These are phyloP conservation scores for Phytophthora ohioensis DNA, from an alignment of 352 stramenopile genomes.

Conservation along the genomic window DNA sequence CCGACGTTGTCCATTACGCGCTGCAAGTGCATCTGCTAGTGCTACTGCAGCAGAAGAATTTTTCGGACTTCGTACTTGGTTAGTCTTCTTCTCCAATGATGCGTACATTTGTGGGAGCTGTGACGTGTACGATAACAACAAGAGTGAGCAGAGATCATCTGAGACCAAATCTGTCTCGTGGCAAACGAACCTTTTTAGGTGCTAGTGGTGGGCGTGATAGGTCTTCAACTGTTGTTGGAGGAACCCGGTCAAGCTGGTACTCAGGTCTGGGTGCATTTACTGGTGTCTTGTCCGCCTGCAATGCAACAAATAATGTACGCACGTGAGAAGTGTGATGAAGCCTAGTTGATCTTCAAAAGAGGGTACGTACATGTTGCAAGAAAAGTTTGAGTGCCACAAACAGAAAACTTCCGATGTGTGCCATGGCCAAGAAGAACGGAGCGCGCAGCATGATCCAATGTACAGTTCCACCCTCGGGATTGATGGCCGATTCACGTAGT, in stretches of 20 bases:
- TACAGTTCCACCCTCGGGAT: conserved; percentile 76
- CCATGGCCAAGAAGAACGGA: conserved; percentile 68
- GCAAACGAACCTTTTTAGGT: conserved; percentile 37
- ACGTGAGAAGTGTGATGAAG: background rate
- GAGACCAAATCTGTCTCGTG: background rate
- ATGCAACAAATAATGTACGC: background rate
- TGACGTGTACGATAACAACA: background rate
- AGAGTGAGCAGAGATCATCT: background rate
- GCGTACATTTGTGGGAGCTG: conserved; percentile 26
- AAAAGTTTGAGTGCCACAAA: conserved; percentile 81
- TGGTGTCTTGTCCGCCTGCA: conserved; percentile 45
- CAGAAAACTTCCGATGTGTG: conserved; percentile 69
- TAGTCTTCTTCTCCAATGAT: conserved; percentile 35
- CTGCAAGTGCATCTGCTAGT: conserved; percentile 31
- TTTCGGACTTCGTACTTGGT: conserved; percentile 34
- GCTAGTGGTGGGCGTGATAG: conserved; percentile 44
- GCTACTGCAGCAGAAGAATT: conserved; percentile 29
- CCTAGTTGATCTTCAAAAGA: background rate
- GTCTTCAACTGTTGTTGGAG: conserved; percentile 41
- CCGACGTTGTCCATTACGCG: conserved; percentile 25
- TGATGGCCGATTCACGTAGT: conserved; percentile 76
- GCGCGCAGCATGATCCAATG: conserved; percentile 77
- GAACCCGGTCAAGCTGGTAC: conserved; percentile 11
- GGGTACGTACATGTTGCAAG: conserved; percentile 64
- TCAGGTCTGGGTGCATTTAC: conserved; percentile 2